A percentile compares a stretch with the other conserved stretches of the same genome.
These are phyloP conservation scores for Lactarius quietus DNA, from an alignment of 768 basidiomycete genomes.

Conservation along the genomic window DNA sequence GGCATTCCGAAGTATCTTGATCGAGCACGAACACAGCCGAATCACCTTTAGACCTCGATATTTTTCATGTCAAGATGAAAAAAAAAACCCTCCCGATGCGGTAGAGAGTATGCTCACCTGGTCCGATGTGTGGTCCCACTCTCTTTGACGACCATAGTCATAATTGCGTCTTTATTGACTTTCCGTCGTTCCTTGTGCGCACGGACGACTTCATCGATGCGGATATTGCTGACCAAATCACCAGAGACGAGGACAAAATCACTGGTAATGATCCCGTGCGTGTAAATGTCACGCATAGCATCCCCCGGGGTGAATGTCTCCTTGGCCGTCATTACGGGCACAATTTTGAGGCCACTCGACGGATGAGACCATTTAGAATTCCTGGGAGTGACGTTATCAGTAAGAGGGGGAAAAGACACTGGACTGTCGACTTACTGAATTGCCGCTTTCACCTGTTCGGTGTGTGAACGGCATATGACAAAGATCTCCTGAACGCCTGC, in stretches of 20 bases:
- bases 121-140: constrained; percentile 68
- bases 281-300: constrained; percentile 92
- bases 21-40: constrained; percentile 78
- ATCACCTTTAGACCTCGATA: constrained; percentile 60
- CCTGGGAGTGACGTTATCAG: constrained; percentile 37
- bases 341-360: constrained; percentile 74
- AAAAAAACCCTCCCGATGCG: not conserved
- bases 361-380: constrained; percentile 85
- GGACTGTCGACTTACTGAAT: constrained; percentile 58
- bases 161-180: constrained; percentile 87
- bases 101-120: constrained; percentile 44
- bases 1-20: constrained; percentile 68
- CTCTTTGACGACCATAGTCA: constrained; percentile 93
- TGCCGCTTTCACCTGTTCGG: constrained; percentile 78
- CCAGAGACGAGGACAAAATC: constrained; percentile 92
- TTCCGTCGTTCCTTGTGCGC: constrained; percentile 85
- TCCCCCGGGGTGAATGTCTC: constrained; percentile 87
- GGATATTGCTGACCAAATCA: constrained; percentile 90
- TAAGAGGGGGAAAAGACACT: not conserved
- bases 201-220: constrained; percentile 84
- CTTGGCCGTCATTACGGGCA: constrained; percentile 81
- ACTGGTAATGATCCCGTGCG: constrained; percentile 81
- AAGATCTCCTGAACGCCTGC: constrained; percentile 96
- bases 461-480: constrained; percentile 89
- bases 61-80: constrained; percentile 8